Evolutionary conservation across 371 early-diverging fungal genomes (phyloP).

Genomic region (Basidiobolus meristosporus): DNA sequence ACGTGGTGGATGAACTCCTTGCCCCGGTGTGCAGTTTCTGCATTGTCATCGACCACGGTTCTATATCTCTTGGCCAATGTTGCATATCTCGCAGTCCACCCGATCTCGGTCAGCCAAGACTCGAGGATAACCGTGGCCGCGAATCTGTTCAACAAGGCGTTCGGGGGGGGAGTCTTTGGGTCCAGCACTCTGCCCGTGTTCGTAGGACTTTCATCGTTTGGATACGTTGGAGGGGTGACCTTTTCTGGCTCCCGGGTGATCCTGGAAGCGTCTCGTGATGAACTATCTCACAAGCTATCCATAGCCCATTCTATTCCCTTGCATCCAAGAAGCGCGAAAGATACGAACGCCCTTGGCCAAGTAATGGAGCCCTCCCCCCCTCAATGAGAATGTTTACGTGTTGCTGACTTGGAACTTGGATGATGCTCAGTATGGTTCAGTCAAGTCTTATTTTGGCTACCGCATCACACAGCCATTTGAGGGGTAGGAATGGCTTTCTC

Average conservation of each 20-base stretch:
- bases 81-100: constrained; percentile 14
- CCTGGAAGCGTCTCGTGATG: constrained; percentile 7
- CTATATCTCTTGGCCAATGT: constrained; percentile 13
- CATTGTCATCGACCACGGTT: constrained; percentile 6
- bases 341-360: no score
- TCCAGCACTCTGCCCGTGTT: constrained; percentile 6
- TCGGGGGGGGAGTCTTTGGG: constrained; percentile 8
- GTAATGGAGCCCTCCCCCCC: no score
- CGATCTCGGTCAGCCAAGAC: constrained; percentile 6
- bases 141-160: constrained; percentile 9
- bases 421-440: no score
- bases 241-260: constrained; percentile 8
- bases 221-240: constrained; percentile 6
- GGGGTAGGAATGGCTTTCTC: no score
- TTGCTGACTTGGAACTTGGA: no score
- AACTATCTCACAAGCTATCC: no score
- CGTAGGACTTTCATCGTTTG: constrained; percentile 8
- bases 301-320: no score
- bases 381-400: no score
- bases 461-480: no score
- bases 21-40: constrained; percentile 8
- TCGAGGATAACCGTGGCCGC: constrained; percentile 11
- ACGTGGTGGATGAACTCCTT: constrained; percentile 13
- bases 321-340: no score
- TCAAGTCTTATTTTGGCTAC: no score